Evolutionary conservation across 495 filamentous ascomycete genomes (phyloP), one percentile per base, ranked within the genome.

Genomic region (Xylaria longipes): DNA sequence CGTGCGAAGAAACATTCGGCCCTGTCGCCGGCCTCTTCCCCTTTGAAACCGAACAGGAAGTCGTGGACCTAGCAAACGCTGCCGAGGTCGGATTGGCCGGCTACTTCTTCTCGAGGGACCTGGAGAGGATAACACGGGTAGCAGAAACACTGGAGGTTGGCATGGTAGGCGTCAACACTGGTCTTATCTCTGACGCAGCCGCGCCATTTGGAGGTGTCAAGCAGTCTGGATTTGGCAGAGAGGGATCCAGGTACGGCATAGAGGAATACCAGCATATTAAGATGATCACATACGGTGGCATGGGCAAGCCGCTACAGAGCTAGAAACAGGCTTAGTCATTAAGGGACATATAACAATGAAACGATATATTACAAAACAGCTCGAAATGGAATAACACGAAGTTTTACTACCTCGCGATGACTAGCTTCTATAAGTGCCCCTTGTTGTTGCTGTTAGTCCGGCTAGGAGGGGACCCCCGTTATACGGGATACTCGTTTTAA

Each of bases 161-260:
- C 20, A 97, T 97, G 94, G 91, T 96, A 25, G 94, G 93, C 70
- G 90, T 95, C 39, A 95, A 96, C 76, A 95, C 92, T 7, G 93
- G 92, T 2, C 70, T 96, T 67, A 92, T 97, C 54, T 94, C 92
- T 74, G 94, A 97, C 79, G 89, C 89, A 79, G 92, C 92, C 1
- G 83, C 91, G 71, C 93, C 93, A 68, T 99, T 98, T 78, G 96
- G 95, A 25, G 96, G 95, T 69, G 93, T 99, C 22, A 99, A 99
- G 82, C 86, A 93, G 81, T 94, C 91, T 77, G 95, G 95, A 5
- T 98, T 98, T 74, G 95, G 96, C 25, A 82, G 95, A 43, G 95
- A 99, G 82, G 96, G 96, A 43, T 95, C 92, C 80, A 91, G 91
- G 80, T 94, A 97, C 78, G 96, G 96, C 20, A 91, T 97, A 74